Evolutionary conservation across 345 rosid genomes (phyloP), one percentile per base, ranked within the genome.

Genomic region (Streptanthus diversifolius): DNA sequence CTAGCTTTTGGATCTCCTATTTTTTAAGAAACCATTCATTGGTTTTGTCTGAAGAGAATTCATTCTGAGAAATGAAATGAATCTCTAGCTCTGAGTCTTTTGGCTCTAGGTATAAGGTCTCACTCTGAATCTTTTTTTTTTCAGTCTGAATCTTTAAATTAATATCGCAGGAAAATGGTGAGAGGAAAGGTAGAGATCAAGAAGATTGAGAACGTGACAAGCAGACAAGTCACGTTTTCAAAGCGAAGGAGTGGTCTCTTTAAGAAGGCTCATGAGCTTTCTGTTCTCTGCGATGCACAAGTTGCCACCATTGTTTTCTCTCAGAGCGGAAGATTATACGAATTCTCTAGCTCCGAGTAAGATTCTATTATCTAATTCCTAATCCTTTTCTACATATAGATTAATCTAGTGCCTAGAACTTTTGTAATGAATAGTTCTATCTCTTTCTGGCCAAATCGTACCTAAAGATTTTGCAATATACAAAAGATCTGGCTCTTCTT

Each of bases 231-330:
- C 64, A 85, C 91, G 24, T 87, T 87, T 57, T 83, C 85, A 0
- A 87, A 87, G 77, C 70, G 91, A 29, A 80, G 87, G 63, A 82
- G 36, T 2, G 91, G 91, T 53, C 79, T 87, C 27, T 35, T 87
- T 65, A 85, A 87, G 80, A 87, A 87, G 70, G 91, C 91, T 58
- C 69, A 53, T 58, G 87, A 85, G 84, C 83, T 87, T 48, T 85
- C 91, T 0, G 85, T 87, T 75, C 82, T 87, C 32, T 87, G 88
- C 29, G 91, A 87, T 70, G 91, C 85, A 0, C 86, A 87, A 82
- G 82, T 87, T 17, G 83, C 89, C 1, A 80, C 77, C 52, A 73
- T 85, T 55, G 59, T 79, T 65, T 87, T 85, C 67, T 87, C 91
- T 5, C 89, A 80, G 70, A 82, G 36, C 12, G 91, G 91, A 77